Percentiles rank a stretch among this genome's conserved stretches.
Conservation (phyloP, 2,329 filamentous ascomycete species). For the Colletotrichum gloeosporioides region DNA sequence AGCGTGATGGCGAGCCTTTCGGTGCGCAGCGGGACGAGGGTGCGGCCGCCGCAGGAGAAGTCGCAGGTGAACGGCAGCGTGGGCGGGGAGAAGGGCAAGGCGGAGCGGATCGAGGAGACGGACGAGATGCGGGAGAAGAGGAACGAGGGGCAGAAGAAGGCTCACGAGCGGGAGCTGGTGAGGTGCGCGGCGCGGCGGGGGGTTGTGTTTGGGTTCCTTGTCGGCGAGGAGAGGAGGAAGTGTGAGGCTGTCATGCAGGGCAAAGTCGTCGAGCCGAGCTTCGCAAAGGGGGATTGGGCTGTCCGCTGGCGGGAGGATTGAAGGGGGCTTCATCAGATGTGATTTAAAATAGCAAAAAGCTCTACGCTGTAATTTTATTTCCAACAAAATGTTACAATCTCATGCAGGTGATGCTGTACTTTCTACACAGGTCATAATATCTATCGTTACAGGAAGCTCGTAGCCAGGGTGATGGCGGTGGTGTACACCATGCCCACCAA, state of each 20-base stretch:
- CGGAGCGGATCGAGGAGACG: slow-evolving; percentile 57
- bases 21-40: slow-evolving; percentile 39
- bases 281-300: slow-evolving; percentile 66
- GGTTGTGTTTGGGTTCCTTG: slow-evolving; percentile 58
- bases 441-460: slow-evolving; percentile 38
- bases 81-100: slow-evolving; percentile 59
- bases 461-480: slow-evolving; percentile 63
- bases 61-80: slow-evolving; percentile 62
- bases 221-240: slow-evolving; percentile 38
- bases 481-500: slow-evolving; percentile 74
- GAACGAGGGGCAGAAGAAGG: slow-evolving; percentile 48
- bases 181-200: slow-evolving; percentile 66
- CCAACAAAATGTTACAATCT: background rate
- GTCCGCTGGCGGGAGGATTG: slow-evolving; percentile 59
- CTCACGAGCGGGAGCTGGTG: slow-evolving; percentile 61
- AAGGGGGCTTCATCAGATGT: background rate
- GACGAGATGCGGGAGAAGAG: slow-evolving; percentile 55
- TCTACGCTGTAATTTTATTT: background rate
- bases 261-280: slow-evolving; percentile 63
- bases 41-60: slow-evolving; percentile 38
- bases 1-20: slow-evolving; percentile 37
- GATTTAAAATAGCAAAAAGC: background rate
- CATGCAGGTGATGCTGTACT: background rate
- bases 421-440: background rate
- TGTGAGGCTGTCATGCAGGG: slow-evolving; percentile 66